Evolutionary conservation across 2,329 filamentous ascomycete genomes (phyloP).

Genomic region (Proliferodiscus dingleyae): DNA sequence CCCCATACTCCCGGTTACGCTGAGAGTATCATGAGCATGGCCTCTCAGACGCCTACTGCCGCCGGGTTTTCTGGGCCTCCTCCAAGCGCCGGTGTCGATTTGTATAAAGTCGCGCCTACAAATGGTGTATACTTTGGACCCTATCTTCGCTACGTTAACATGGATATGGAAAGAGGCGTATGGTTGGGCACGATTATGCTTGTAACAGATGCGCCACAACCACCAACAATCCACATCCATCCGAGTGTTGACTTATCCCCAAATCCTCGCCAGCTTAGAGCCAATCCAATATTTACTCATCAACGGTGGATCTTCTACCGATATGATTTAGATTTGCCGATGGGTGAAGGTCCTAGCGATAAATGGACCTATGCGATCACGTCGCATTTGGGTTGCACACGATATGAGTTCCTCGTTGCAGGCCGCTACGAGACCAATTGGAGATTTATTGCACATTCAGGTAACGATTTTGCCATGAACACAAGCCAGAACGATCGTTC

Average conservation of each 20-base stretch:
- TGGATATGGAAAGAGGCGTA: conserved; percentile 85
- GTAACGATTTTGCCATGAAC: conserved; percentile 88
- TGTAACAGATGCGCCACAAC: conserved; percentile 84
- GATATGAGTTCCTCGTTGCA: conserved; percentile 94
- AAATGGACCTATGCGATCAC: conserved; percentile 99
- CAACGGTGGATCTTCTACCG: conserved; percentile 95
- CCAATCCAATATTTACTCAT: conserved; percentile 79
- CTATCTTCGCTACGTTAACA: conserved; percentile 92
- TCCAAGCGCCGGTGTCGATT: conserved; percentile 80
- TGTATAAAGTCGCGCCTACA: conserved; percentile 89
- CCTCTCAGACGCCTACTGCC: conserved; percentile 67
- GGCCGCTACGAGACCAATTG: conserved; percentile 86
- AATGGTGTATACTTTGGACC: conserved; percentile 98
- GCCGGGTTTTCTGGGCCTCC: conserved; percentile 88
- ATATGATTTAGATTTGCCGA: conserved; percentile 84
- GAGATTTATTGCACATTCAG: conserved; percentile 93
- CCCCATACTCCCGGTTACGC: conserved; percentile 81
- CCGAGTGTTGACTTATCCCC: conserved; percentile 85
- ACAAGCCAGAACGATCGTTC: conserved; percentile 82
- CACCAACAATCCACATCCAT: conserved; percentile 94
- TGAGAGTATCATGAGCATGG: conserved; percentile 79
- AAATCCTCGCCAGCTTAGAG: conserved; percentile 81
- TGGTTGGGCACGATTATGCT: conserved; percentile 95
- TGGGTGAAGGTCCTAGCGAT: conserved; percentile 75
- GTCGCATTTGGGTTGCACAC: conserved; percentile 92